A percentile compares a stretch with the other conserved stretches of the same genome.
Evolutionary conservation across 305 asterid genomes (phyloP).

Genomic region (Fraxinus xanthoxyloides): DNA sequence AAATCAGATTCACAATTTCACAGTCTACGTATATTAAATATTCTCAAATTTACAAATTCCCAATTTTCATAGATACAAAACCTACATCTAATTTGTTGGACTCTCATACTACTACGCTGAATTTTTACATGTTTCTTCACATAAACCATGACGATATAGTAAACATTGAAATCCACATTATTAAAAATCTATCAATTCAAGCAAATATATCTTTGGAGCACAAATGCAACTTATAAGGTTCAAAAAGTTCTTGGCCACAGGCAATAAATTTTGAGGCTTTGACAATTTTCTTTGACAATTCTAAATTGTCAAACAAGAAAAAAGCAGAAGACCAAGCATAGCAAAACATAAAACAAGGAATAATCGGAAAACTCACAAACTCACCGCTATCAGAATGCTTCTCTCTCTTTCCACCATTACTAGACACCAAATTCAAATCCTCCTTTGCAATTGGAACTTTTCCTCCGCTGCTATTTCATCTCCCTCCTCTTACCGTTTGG

Average conservation of each 20-base stretch:
- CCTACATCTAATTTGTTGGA: neutral
- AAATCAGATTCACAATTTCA: no score
- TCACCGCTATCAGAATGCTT: constrained; percentile 55
- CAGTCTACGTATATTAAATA: no score
- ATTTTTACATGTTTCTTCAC: neutral
- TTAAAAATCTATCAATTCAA: no score
- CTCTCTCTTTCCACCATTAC: constrained; percentile 34
- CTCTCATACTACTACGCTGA: neutral
- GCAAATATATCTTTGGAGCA: neutral
- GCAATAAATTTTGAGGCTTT: neutral
- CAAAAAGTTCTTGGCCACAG: neutral
- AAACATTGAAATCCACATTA: neutral
- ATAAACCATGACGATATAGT: neutral
- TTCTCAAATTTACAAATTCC: no score
- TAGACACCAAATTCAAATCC: constrained; percentile 26
- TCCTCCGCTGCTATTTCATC: constrained; percentile 17
- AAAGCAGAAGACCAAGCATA: neutral
- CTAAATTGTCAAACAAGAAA: neutral
- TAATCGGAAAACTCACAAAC: constrained; percentile 32
- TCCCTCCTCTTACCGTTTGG: no score
- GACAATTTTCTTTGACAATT: neutral
- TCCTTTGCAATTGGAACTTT: constrained; percentile 24
- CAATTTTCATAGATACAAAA: neutral
- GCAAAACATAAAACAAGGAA: neutral
- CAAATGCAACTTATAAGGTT: neutral